Evolutionary conservation across 2,329 filamentous ascomycete species (phyloP).

Genomic region (Sporothrix variecibatus): DNA sequence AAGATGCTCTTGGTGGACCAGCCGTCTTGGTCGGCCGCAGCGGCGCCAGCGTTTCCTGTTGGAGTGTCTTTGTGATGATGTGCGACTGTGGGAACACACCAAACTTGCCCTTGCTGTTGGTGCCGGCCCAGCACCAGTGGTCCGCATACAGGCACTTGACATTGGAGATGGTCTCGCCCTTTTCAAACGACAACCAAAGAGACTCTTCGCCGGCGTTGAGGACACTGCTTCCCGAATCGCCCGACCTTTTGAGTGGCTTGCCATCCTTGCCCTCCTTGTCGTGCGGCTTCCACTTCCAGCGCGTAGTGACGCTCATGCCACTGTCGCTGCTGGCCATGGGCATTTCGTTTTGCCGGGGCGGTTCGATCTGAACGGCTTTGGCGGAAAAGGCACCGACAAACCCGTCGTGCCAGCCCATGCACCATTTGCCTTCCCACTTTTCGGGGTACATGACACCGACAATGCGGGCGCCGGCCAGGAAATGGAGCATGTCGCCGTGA

Average conservation of each 20-base stretch:
- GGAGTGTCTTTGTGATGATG: constrained; percentile 29
- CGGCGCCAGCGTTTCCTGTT: constrained; percentile 27
- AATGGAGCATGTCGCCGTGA: constrained; percentile 42
- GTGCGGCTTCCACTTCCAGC: constrained; percentile 55
- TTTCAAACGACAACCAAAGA: constrained; percentile 63
- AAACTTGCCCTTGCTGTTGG: constrained; percentile 39
- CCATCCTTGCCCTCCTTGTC: constrained; percentile 6
- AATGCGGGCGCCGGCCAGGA: constrained; percentile 50
- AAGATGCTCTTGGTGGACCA: constrained; percentile 30
- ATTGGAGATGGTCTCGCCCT: constrained; percentile 67
- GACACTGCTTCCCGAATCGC: constrained; percentile 38
- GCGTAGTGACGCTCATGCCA: constrained; percentile 50
- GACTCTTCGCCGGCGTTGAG: constrained; percentile 37
- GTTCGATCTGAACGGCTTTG: constrained; percentile 52
- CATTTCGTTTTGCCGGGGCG: constrained; percentile 50
- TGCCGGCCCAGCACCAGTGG: constrained; percentile 43
- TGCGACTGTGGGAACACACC: constrained; percentile 40
- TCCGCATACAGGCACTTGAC: constrained; percentile 52
- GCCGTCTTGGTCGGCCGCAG: constrained; percentile 23
- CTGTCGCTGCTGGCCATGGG: constrained; percentile 50
- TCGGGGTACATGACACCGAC: constrained; percentile 54
- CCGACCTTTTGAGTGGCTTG: background rate
- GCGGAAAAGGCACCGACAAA: constrained; percentile 51
- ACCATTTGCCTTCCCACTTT: constrained; percentile 58
- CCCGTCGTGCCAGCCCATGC: constrained; percentile 59